These are phyloP conservation scores for Podospora pseudopauciseta DNA, from an alignment of 495 filamentous ascomycete species.

Conservation along the genomic window DNA sequence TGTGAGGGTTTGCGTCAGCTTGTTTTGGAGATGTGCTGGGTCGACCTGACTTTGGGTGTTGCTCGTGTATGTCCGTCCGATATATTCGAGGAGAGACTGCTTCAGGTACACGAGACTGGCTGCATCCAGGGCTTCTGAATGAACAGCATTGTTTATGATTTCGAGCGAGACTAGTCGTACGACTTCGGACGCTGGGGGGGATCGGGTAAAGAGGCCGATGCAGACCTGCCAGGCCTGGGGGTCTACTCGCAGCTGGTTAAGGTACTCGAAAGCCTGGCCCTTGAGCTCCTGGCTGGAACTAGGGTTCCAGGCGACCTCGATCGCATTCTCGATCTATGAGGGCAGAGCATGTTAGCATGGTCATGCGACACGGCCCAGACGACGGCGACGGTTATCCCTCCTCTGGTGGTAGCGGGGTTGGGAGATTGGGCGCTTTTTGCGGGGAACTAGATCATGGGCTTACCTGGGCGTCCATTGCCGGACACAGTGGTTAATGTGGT, in stretches of 20 bases:
- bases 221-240: constrained; percentile 83
- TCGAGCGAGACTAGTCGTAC: constrained; percentile 86
- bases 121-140: constrained; percentile 64
- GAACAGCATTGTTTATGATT: constrained; percentile 84
- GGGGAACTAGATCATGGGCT: constrained; percentile 13
- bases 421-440: constrained; percentile 12
- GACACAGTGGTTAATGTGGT: constrained; percentile 12
- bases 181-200: constrained; percentile 74
- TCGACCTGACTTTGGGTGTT: constrained; percentile 56
- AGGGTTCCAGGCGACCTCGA: constrained; percentile 84
- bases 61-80: constrained; percentile 65
- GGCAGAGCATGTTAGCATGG: constrained; percentile 2
- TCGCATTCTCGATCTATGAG: constrained; percentile 81
- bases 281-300: constrained; percentile 69
- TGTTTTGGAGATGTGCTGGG: constrained; percentile 81
- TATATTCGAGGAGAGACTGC: constrained; percentile 72
- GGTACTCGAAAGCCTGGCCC: constrained; percentile 79
- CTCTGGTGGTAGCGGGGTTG: constrained; percentile 13
- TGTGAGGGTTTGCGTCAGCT: constrained; percentile 91
- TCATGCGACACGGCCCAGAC: background rate
- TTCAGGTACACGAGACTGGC: constrained; percentile 65
- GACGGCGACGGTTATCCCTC: constrained; percentile 3
- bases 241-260: constrained; percentile 75
- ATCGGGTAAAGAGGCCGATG: constrained; percentile 75
- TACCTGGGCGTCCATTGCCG: constrained; percentile 37